Evolutionary conservation across 176 grass and related monocot genomes (phyloP).

Genomic region (Bothriochloa decipiens): DNA sequence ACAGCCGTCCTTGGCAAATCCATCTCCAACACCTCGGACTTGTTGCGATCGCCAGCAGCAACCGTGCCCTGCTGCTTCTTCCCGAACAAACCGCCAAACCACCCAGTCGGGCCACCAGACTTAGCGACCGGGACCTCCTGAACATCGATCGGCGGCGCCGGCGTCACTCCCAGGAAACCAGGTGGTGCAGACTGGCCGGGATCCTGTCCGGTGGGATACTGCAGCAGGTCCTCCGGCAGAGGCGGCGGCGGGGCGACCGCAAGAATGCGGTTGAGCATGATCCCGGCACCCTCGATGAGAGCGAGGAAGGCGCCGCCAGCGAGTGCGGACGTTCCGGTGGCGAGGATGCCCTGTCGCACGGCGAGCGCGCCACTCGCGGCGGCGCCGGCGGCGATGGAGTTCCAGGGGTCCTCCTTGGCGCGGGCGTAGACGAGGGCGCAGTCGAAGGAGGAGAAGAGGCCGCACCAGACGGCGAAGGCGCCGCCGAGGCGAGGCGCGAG

Average conservation of each 20-base stretch:
- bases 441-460: slow-evolving; percentile 79
- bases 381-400: slow-evolving; percentile 72
- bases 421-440: slow-evolving; percentile 64
- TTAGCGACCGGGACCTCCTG: background rate
- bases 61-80: slow-evolving; percentile 24
- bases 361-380: slow-evolving; percentile 64
- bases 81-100: slow-evolving; percentile 48
- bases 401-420: slow-evolving; percentile 89
- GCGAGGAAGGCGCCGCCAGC: slow-evolving; percentile 57
- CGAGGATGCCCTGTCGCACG: slow-evolving; percentile 43
- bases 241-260: too few species aligned
- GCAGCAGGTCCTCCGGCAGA: too few species aligned
- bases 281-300: slow-evolving; percentile 67
- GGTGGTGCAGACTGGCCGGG: background rate
- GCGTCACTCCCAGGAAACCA: background rate
- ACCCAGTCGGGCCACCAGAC: slow-evolving; percentile 8
- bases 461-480: slow-evolving; percentile 71
- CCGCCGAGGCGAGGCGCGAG: slow-evolving; percentile 53
- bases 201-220: background rate
- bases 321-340: slow-evolving; percentile 37
- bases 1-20: slow-evolving; percentile 19
- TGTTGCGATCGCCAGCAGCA: slow-evolving; percentile 8
- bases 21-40: slow-evolving; percentile 31
- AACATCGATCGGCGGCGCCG: background rate
- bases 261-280: slow-evolving; percentile 18